Evolutionary conservation across 495 filamentous ascomycete species (phyloP).

Genomic region (Daldinia concentrica): DNA sequence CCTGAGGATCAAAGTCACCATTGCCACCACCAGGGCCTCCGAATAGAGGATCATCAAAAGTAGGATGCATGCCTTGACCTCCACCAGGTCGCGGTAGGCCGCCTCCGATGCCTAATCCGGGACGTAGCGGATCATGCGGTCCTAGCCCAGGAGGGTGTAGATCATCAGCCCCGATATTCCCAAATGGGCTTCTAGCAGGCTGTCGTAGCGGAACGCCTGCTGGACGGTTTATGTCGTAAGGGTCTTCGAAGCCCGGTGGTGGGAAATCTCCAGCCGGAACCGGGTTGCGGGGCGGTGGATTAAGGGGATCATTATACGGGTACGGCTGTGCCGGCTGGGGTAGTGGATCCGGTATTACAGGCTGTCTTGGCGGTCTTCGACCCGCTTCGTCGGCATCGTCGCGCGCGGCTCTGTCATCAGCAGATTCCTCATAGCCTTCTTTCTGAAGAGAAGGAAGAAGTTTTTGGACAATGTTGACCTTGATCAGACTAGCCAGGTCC

Average conservation of each 20-base stretch:
- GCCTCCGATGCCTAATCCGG: conserved; percentile 63
- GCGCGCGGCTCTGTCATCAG: conserved; percentile 46
- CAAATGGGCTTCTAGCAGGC: conserved; percentile 61
- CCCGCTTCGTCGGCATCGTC: conserved; percentile 51
- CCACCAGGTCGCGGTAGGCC: conserved; percentile 61
- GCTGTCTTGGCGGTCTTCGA: conserved; percentile 55
- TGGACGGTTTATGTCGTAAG: conserved; percentile 82
- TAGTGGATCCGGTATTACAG: conserved; percentile 38
- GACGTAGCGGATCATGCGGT: conserved; percentile 81
- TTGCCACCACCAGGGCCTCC: conserved; percentile 63
- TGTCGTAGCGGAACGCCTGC: conserved; percentile 56
- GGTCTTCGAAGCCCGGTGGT: conserved; percentile 92
- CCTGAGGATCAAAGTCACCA: conserved; percentile 60
- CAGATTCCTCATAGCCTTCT: conserved; percentile 75
- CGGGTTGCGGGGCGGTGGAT: conserved; percentile 67
- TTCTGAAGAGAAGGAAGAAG: conserved; percentile 78
- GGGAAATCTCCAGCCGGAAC: conserved; percentile 80
- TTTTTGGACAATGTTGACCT: conserved; percentile 80
- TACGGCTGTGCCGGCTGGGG: conserved; percentile 67
- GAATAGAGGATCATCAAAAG: conserved; percentile 93
- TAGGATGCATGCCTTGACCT: conserved; percentile 91
- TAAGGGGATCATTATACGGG: conserved; percentile 66
- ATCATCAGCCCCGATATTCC: conserved; percentile 80
- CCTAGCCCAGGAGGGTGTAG: conserved; percentile 88
- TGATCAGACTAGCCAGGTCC: conserved; percentile 74